A percentile compares a stretch with the other conserved stretches of the same genome.
Evolutionary conservation across 2,329 filamentous ascomycete species (phyloP).

Genomic region (Claviceps africana): DNA sequence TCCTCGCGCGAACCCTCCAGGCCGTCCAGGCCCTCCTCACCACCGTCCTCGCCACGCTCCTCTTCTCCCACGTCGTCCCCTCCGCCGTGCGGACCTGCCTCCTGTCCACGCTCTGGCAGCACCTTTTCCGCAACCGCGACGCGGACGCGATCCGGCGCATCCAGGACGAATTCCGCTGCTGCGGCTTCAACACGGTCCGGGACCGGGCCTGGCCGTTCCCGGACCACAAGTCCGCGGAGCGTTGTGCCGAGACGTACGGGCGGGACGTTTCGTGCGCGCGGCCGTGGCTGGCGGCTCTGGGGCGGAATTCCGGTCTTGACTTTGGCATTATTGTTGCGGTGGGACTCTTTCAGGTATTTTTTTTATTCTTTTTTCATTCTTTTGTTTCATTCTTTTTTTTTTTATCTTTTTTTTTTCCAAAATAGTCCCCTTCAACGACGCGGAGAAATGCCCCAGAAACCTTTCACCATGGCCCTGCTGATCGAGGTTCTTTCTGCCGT

Average conservation of each 20-base stretch:
- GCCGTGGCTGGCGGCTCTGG: conserved; percentile 28
- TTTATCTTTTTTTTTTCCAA: too few relatives aligned
- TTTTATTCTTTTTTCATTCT: not conserved
- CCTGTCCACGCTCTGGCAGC: conserved; percentile 11
- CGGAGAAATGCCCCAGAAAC: not conserved
- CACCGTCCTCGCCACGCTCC: conserved; percentile 8
- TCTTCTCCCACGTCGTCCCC: conserved; percentile 8
- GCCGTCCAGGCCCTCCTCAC: conserved; percentile 5
- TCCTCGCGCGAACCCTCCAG: conserved; percentile 3
- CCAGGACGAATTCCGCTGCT: conserved; percentile 49
- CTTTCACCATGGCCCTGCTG: not conserved
- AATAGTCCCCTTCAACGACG: not conserved
- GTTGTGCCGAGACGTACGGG: conserved; percentile 29
- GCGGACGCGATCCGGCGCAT: conserved; percentile 35
- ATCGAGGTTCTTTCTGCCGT: not conserved
- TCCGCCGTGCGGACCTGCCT: conserved; percentile 7
- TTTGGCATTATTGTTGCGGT: conserved; percentile 31
- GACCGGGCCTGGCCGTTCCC: conserved; percentile 46
- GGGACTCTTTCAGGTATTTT: conserved; percentile 32
- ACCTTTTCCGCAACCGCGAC: conserved; percentile 26
- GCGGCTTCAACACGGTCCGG: conserved; percentile 38
- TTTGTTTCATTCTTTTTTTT: too few relatives aligned
- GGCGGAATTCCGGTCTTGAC: conserved; percentile 29
- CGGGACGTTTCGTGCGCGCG: conserved; percentile 31
- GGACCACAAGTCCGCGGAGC: conserved; percentile 20